These are phyloP conservation scores for Beta macrorhiza DNA, from an alignment of 179 eudicot species.

Conservation along the genomic window DNA sequence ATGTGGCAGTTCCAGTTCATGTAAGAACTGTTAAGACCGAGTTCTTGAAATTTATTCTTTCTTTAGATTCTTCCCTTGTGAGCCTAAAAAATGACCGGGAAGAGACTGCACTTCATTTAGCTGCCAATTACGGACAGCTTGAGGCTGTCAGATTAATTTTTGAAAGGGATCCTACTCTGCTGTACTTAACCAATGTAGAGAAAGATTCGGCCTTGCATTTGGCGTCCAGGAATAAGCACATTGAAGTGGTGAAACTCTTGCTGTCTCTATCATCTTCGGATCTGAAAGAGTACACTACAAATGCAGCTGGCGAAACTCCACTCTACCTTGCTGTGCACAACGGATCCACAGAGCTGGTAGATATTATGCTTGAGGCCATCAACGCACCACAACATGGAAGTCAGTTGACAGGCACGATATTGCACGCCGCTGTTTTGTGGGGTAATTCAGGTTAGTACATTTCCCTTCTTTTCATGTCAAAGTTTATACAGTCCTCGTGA, in stretches of 20 bases:
- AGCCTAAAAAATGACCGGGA: not conserved
- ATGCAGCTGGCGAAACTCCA: not conserved
- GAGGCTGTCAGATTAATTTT: not conserved
- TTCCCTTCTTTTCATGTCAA: no score
- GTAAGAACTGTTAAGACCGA: not conserved
- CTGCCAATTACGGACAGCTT: not conserved
- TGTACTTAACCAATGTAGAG: not conserved
- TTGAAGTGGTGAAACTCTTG: not conserved
- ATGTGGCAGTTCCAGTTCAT: not conserved
- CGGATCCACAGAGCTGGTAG: not conserved
- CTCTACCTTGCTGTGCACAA: not conserved
- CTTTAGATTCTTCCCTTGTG: no score
- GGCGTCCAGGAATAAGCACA: not conserved
- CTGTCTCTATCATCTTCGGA: not conserved
- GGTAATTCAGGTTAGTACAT: not conserved
- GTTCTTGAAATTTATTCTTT: not conserved
- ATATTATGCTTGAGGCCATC: not conserved
- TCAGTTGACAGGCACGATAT: not conserved
- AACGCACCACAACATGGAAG: not conserved
- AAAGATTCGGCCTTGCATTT: not conserved
- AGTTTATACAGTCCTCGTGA: no score
- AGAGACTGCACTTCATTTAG: constrained; percentile 4
- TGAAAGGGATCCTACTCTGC: not conserved
- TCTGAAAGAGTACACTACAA: not conserved
- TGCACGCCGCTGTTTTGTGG: not conserved